These are phyloP conservation scores for Prunus salicina DNA, from an alignment of 306 rosid species.

Conservation along the genomic window DNA sequence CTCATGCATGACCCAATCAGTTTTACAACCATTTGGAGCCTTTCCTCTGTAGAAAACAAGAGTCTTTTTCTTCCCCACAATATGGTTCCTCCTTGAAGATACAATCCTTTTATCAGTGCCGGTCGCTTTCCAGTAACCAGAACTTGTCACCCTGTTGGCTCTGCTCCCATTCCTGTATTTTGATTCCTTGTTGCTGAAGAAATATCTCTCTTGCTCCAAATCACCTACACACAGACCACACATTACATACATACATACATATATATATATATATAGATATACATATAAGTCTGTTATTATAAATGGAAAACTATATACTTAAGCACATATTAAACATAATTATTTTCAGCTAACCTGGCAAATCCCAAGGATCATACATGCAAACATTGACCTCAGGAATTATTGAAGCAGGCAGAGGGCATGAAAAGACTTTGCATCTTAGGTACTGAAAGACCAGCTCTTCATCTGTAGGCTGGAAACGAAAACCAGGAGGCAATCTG, in stretches of 20 bases:
- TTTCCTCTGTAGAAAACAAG: constrained; percentile 60
- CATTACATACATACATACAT: background rate
- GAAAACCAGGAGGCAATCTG: constrained; percentile 90
- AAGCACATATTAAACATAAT: background rate
- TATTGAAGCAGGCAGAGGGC: constrained; percentile 76
- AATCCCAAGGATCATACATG: constrained; percentile 84
- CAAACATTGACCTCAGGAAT: constrained; percentile 73
- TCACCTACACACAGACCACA: constrained; percentile 32
- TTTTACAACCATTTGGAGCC: constrained; percentile 50
- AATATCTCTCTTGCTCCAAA: constrained; percentile 57
- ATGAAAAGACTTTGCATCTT: constrained; percentile 66
- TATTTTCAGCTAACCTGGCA: constrained; percentile 47
- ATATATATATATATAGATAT: too few species aligned
- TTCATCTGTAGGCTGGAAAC: constrained; percentile 94
- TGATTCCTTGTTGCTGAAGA: constrained; percentile 62
- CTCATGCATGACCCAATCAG: constrained; percentile 79
- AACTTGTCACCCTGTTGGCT: constrained; percentile 57
- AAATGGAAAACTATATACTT: background rate
- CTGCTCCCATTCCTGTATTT: constrained; percentile 56
- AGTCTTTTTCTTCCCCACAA: constrained; percentile 64
- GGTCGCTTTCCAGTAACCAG: constrained; percentile 87
- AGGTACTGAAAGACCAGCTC: constrained; percentile 82
- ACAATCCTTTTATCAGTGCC: constrained; percentile 65
- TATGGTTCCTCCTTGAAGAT: constrained; percentile 32
- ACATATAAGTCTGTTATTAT: background rate